Evolutionary conservation across 2,329 filamentous ascomycete species (phyloP), one percentile per base, ranked within the genome.

Genomic region (Fusarium sp.): DNA sequence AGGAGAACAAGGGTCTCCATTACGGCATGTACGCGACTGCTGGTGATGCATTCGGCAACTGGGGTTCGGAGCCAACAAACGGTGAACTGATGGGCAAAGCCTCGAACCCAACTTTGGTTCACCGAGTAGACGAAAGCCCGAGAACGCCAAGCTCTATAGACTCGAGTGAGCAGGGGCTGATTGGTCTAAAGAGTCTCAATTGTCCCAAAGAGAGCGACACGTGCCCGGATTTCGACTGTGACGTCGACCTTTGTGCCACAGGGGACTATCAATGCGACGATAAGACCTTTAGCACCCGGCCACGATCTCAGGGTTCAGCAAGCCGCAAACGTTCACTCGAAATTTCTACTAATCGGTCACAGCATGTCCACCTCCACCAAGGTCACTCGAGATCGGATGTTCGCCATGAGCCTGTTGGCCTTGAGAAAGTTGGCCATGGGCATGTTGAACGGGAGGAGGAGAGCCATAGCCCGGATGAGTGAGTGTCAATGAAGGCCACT

Each of bases 151-250:
- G 26, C 25, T 41, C 31, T 34, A 31, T 28, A 41, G 46, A 41
- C 35, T 31, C 31, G 5, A 48, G 31, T 38, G 44, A 38, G 29
- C 34, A 35, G 34, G 44, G 29, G 36, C 31, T 48, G 29, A 36
- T 48, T 48, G 12, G 44, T 25, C 8, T 31, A 32, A 40, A 50
- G 26, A 40, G 25, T 40, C 31, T 50, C 28, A 31, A 22, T 40
- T 50, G 46, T 34, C 38, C 46, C 19, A 50, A 50, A 26, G 25
- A 28, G 34, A 40, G 38, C 35, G 6, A 40, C 34, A 41, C 25
- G 36, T 50, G 46, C 36, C 46, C 46, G 38, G 46, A 42, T 28
- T 34, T 35, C 46, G 38, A 29, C 29, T 50, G 38, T 34, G 46
- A 50, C 35, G 35, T 40, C 19, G 38, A 50, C 36, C 46, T 41